Percentiles rank a stretch among this genome's conserved stretches.
Conservation (phyloP, 441 rosid species). For the Daphne laureola region DNA sequence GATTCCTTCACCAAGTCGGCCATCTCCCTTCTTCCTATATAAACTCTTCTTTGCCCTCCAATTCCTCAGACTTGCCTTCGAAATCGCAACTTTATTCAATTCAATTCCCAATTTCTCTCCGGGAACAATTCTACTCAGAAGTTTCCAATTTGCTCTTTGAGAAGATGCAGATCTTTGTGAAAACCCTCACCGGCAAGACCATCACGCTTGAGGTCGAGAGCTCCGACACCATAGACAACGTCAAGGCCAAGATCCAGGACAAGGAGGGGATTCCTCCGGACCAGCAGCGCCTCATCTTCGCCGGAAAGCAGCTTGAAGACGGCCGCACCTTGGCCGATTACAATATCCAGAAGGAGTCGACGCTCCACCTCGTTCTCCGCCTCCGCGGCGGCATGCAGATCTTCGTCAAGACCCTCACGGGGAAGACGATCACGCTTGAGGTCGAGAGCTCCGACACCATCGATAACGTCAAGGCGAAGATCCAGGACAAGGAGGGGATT, state of each 20-base stretch:
- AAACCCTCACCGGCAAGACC: slow-evolving; percentile 26
- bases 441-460: slow-evolving; percentile 28
- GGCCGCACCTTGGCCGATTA: slow-evolving; percentile 22
- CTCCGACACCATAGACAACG: slow-evolving; percentile 22
- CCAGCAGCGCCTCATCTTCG: slow-evolving; percentile 24
- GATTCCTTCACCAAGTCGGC: no score
- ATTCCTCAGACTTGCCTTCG: no score
- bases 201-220: slow-evolving; percentile 25
- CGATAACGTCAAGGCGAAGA: slow-evolving; percentile 27
- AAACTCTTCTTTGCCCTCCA: no score
- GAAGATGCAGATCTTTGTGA: slow-evolving; percentile 29
- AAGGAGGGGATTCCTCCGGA: slow-evolving; percentile 23
- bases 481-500: slow-evolving; percentile 28
- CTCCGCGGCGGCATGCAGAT: slow-evolving; percentile 24
- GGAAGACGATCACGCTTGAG: slow-evolving; percentile 26
- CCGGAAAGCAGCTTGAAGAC: slow-evolving; percentile 23
- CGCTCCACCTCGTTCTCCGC: slow-evolving; percentile 17
- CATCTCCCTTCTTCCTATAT: no score
- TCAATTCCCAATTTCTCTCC: no score
- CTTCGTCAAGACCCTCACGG: slow-evolving; percentile 26
- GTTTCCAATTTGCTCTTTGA: no score
- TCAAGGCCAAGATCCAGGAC: slow-evolving; percentile 23
- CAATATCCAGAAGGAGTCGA: slow-evolving; percentile 19
- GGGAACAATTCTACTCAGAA: no score
- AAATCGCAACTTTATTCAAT: no score